Evolutionary conservation across 2,329 filamentous ascomycete species (phyloP).

Genomic region (Trichoderma citrinoviride): DNA sequence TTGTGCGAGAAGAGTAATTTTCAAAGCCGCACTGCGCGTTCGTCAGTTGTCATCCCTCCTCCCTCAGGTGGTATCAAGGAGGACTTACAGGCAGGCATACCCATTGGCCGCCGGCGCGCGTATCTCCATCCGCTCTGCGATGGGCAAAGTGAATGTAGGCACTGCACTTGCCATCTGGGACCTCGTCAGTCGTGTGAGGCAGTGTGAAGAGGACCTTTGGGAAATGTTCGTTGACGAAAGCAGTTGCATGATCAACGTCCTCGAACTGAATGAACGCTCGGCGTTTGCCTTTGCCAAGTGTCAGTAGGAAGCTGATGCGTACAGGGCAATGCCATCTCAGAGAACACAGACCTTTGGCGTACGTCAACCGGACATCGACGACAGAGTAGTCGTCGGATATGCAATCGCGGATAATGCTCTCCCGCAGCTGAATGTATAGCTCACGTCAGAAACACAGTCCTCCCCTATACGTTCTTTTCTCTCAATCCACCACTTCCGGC

Average conservation of each 20-base stretch:
- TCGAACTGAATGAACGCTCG: conserved; percentile 45
- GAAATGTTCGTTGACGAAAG: conserved; percentile 45
- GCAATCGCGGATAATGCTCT: conserved; percentile 36
- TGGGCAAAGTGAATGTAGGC: conserved; percentile 44
- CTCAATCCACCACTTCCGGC: background rate
- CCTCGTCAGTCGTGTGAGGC: conserved; percentile 38
- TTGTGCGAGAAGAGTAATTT: conserved; percentile 39
- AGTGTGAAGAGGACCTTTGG: conserved; percentile 40
- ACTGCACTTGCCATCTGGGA: conserved; percentile 39
- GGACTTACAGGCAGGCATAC: conserved; percentile 35
- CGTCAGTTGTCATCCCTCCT: conserved; percentile 24
- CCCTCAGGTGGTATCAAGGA: too few species aligned
- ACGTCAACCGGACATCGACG: conserved; percentile 41
- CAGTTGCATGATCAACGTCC: conserved; percentile 39
- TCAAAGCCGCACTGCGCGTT: conserved; percentile 38
- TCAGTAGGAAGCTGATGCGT: background rate
- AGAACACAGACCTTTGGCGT: conserved; percentile 34
- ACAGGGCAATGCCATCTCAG: background rate
- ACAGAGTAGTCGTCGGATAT: conserved; percentile 37
- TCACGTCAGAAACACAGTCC: background rate
- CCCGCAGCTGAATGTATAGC: conserved; percentile 34
- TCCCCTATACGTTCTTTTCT: background rate
- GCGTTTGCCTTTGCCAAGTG: conserved; percentile 35
- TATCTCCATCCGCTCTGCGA: conserved; percentile 37
- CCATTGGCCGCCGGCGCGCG: conserved; percentile 35